Evolutionary conservation across 768 basidiomycete species (phyloP), one percentile per base, ranked within the genome.

Genomic region (Hemileccinum impolitum): DNA sequence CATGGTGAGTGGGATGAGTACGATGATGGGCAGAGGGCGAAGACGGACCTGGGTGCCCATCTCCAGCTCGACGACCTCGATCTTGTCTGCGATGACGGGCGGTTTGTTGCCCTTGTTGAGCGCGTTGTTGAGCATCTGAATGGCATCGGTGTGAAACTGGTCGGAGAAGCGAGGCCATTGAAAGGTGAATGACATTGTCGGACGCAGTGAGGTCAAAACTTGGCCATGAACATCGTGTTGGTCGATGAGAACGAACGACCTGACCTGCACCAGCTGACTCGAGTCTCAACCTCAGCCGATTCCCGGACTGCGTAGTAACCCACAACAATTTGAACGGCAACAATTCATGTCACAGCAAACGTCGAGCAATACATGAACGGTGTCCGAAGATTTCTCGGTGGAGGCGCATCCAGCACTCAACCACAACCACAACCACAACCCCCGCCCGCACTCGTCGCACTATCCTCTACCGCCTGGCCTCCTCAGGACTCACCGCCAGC

Each of bases 101-200:
- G 95, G 96, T 65, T 96, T 97, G 72, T 85, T 88, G 55, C 96
- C 96, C 76, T 96, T 92, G 77, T 93, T 93, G 69, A 94, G 88
- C 37, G 91, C 90, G n/a, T 84, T 86, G 56, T 94, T 93, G 72
- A 98, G 87, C 90, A 96, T 94, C 57, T 90, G 85, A 55, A 93
- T 91, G 26, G 95, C 95, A 81, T 95, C 88, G 65, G 85, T 82
- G 72, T 96, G 93, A 62, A 97, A 97, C 70, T 89, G 87, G 76
- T 94, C 92, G 45, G 91, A 94, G 72, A 98, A 98, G 51, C 89
- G 84, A 47, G 95, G 94, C 89, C 92, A 97, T 76, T 93, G 80
- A 72, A 99, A 99, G 48, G 85, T 84, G 70, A 92, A 92, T 58
- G 87, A 89, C 88, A 90, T 90, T n/a, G n/a, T n/a, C n/a, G n/a